Conservation (phyloP, 495 filamentous ascomycete species). For the Aspergillus sparsus region DNA sequence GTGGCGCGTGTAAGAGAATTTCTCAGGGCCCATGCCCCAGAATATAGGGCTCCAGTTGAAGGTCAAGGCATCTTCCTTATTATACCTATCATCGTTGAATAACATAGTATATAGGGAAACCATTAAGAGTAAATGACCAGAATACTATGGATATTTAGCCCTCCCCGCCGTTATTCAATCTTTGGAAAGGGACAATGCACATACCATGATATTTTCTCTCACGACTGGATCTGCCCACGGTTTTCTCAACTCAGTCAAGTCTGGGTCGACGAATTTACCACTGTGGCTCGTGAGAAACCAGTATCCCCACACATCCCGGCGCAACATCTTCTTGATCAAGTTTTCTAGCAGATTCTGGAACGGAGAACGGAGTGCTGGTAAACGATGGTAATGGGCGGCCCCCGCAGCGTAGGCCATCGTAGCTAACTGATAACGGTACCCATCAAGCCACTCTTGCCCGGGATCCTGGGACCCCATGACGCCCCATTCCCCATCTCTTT, state of each 20-base stretch:
- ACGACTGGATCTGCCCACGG: conserved; percentile 41
- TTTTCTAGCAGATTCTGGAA: conserved; percentile 27
- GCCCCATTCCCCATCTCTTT: conserved; percentile 35
- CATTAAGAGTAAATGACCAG: conserved; percentile 42
- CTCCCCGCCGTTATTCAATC: not conserved
- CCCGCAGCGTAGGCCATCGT: conserved; percentile 38
- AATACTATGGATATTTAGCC: conserved; percentile 8
- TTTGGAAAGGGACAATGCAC: not conserved
- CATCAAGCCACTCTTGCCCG: conserved; percentile 37
- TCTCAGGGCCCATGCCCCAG: conserved; percentile 38
- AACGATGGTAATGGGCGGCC: conserved; percentile 34
- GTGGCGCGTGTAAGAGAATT: conserved; percentile 28
- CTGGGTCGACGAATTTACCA: conserved; percentile 30
- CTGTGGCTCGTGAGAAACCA: conserved; percentile 37
- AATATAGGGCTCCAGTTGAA: conserved; percentile 39
- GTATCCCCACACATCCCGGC: conserved; percentile 40
- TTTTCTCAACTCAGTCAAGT: conserved; percentile 36
- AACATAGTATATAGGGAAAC: conserved; percentile 39
- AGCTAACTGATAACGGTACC: conserved; percentile 40
- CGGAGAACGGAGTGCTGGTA: conserved; percentile 30
- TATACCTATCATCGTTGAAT: conserved; percentile 39
- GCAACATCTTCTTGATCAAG: conserved; percentile 39
- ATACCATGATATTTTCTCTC: conserved; percentile 37
- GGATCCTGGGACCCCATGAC: conserved; percentile 39
- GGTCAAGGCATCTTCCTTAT: conserved; percentile 25